phyloP scores from a whole-genome alignment of 108 stramenopile species.

The Aurantiochytrium sp. region DNA sequence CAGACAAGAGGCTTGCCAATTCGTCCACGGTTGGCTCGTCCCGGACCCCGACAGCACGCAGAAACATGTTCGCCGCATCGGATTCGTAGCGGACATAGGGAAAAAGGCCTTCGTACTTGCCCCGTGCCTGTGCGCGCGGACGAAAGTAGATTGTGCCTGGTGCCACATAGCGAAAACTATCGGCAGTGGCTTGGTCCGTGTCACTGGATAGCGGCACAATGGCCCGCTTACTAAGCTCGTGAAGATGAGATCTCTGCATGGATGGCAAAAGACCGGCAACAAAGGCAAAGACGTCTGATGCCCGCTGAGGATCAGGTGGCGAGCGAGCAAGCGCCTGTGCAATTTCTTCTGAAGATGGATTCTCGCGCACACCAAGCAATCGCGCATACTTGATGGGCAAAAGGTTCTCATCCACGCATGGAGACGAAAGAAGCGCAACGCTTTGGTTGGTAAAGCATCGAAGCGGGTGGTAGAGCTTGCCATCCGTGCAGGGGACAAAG shows the following conservation, averaged over 20 bases:
- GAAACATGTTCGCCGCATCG: not conserved
- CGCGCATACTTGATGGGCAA: not conserved
- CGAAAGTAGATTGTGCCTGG: not conserved
- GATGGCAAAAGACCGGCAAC: not conserved
- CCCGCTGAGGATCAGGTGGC: not conserved
- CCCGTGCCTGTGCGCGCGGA: not conserved
- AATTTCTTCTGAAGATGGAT: not conserved
- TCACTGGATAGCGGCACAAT: not conserved
- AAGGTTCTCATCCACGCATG: not conserved
- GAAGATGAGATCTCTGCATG: not conserved
- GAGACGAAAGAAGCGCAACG: not conserved
- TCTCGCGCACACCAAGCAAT: not conserved
- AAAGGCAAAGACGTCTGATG: not conserved
- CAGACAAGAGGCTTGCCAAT: not conserved
- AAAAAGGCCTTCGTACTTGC: slow-evolving; percentile 3
- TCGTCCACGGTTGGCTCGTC: not conserved
- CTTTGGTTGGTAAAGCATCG: not conserved
- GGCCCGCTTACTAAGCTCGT: not conserved
- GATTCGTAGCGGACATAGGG: not conserved
- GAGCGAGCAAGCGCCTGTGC: not conserved
- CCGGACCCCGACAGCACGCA: not conserved
- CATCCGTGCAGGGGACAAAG: not conserved
- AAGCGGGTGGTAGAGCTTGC: not conserved
- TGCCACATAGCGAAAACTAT: not conserved
- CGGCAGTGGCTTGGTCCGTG: not conserved